Evolutionary conservation across 257 asterid species (phyloP).

Genomic region (Sherardia arvensis): DNA sequence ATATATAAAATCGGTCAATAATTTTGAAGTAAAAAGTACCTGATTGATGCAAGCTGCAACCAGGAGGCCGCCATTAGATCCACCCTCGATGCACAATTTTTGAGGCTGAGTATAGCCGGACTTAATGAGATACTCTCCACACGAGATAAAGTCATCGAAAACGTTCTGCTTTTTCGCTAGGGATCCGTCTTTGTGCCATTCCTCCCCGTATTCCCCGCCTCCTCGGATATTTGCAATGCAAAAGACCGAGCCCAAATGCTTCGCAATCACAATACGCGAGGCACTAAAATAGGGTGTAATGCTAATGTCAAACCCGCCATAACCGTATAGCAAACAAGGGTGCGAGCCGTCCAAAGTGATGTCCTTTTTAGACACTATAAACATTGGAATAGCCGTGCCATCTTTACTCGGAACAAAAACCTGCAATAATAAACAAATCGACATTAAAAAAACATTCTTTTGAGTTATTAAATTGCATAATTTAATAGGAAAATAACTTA

Average conservation of each 20-base stretch:
- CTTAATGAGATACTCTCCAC: slow-evolving; percentile 69
- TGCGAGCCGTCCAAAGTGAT: slow-evolving; percentile 72
- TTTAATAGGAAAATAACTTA: slow-evolving; percentile 16
- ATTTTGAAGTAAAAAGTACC: slow-evolving; percentile 25
- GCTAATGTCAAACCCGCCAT: slow-evolving; percentile 83
- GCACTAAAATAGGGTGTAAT: slow-evolving; percentile 61
- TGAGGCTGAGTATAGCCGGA: slow-evolving; percentile 82
- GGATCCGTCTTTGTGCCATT: slow-evolving; percentile 92
- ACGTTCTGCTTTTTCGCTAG: slow-evolving; percentile 82
- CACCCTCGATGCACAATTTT: slow-evolving; percentile 95
- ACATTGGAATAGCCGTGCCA: slow-evolving; percentile 64
- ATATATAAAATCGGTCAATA: not conserved
- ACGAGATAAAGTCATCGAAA: slow-evolving; percentile 77
- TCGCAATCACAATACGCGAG: slow-evolving; percentile 51
- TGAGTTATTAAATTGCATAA: not conserved
- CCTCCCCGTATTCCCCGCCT: slow-evolving; percentile 98
- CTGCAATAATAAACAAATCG: slow-evolving; percentile 23
- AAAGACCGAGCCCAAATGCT: slow-evolving; percentile 58
- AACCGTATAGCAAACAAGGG: slow-evolving; percentile 76
- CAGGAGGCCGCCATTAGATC: slow-evolving; percentile 95
- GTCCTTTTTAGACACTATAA: slow-evolving; percentile 69
- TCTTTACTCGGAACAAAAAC: slow-evolving; percentile 80
- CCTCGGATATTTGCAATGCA: slow-evolving; percentile 94
- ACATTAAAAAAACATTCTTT: not conserved
- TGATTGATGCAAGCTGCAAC: slow-evolving; percentile 92